Percentiles rank a stretch among this genome's conserved stretches.
Evolutionary conservation across 2,329 filamentous ascomycete species (phyloP).

Genomic region (Sporothrix pseudoabietina): DNA sequence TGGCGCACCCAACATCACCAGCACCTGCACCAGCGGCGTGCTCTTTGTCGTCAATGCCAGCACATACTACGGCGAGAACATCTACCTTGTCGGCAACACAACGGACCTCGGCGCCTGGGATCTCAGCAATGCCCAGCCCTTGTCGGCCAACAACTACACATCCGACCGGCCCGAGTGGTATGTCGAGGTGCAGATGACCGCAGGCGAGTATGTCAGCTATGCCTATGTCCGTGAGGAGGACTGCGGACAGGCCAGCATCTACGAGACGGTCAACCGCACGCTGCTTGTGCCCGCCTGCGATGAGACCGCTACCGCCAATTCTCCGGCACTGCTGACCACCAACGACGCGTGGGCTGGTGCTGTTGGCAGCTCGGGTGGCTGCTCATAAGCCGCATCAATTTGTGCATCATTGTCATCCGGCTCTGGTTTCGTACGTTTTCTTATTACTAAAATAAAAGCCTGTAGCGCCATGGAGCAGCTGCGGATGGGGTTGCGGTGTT

Average conservation of each 20-base stretch:
- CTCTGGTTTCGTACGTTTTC: no score
- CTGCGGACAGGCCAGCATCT: slow-evolving; percentile 16
- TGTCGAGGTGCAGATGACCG: slow-evolving; percentile 55
- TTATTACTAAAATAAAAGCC: no score
- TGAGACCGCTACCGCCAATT: not conserved
- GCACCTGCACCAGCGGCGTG: slow-evolving; percentile 43
- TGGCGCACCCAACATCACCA: slow-evolving; percentile 1
- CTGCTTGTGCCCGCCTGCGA: slow-evolving; percentile 7
- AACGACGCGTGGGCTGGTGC: not conserved
- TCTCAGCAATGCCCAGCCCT: slow-evolving; percentile 52
- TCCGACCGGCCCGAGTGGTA: slow-evolving; percentile 63
- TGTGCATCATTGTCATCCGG: no score
- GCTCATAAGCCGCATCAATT: not conserved
- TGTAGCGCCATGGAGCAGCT: no score
- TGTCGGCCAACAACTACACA: slow-evolving; percentile 64
- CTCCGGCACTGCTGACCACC: not conserved
- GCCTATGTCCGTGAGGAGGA: slow-evolving; percentile 65
- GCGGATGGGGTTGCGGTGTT: no score
- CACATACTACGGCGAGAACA: slow-evolving; percentile 62
- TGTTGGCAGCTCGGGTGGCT: not conserved
- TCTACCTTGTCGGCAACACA: slow-evolving; percentile 66
- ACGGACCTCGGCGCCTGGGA: slow-evolving; percentile 65
- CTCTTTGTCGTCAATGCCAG: slow-evolving; percentile 62
- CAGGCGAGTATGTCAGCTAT: slow-evolving; percentile 62
- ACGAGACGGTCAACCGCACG: slow-evolving; percentile 20